phyloP scores from a whole-genome alignment of 2,329 filamentous ascomycete genomes.

The Calonectria leucothoes region DNA sequence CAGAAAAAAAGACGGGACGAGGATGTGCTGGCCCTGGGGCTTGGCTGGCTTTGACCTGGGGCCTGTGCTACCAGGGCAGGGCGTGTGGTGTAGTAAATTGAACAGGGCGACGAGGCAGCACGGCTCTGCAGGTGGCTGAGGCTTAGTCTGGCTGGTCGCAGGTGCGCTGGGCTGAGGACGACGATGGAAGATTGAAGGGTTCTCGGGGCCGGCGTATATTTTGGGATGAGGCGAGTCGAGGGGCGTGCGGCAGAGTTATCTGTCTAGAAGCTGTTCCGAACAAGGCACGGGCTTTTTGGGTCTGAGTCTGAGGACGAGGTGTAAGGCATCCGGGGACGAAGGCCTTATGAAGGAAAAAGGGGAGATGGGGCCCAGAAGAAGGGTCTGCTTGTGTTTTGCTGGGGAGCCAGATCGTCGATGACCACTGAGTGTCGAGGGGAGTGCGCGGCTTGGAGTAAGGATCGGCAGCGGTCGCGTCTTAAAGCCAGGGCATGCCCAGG shows the following conservation, averaged over 20 bases:
- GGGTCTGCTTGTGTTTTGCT: slow-evolving; percentile 4
- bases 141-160: slow-evolving; percentile 39
- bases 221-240: slow-evolving; percentile 1
- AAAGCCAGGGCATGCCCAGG: slow-evolving; percentile 15
- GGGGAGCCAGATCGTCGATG: slow-evolving; percentile 13
- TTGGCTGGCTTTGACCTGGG: slow-evolving; percentile 9
- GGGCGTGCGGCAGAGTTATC: not conserved
- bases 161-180: slow-evolving; percentile 29
- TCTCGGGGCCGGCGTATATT: slow-evolving; percentile 6
- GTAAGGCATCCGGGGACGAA: not conserved
- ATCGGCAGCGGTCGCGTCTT: slow-evolving; percentile 24
- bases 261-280: slow-evolving; percentile 4
- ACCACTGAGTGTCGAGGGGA: slow-evolving; percentile 15
- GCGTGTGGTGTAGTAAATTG: slow-evolving; percentile 25
- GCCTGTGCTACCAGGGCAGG: slow-evolving; percentile 14
- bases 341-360: not conserved
- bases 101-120: slow-evolving; percentile 35
- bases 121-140: slow-evolving; percentile 41
- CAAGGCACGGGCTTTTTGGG: not conserved
- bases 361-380: slow-evolving; percentile 12
- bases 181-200: slow-evolving; percentile 33
- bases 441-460: slow-evolving; percentile 13
- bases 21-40: slow-evolving; percentile 19
- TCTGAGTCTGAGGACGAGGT: not conserved
- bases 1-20: slow-evolving; percentile 15